Base-by-base conservation (phyloP, 2,329 filamentous ascomycete genomes). In the Cladosporium cucumerinum region DNA sequence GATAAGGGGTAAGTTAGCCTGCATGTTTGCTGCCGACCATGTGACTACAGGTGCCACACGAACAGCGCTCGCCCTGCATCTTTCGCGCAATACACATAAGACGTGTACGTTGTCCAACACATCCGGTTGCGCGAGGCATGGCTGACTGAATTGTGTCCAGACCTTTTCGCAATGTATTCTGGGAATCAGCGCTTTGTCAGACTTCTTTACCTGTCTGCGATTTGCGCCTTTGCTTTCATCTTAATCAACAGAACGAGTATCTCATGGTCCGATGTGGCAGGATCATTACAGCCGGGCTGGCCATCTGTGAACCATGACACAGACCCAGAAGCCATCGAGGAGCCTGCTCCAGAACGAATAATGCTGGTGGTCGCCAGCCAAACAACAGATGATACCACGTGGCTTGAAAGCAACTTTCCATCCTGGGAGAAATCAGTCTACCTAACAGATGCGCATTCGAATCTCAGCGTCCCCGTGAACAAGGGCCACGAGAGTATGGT, bases 401-500 rank as follows among this genome's bases (percentile, higher is more conserved):
- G 79, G 79, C 72, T 80, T 23, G 66, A 71, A 5, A 67, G 72
- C 43, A 73, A 75, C 52, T 79, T 80, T 39, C 72, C 77, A 0
- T 61, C 75, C 10, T 80, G 77, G 76, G 71, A 76, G 63, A 76
- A 77, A 67, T 70, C 74, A 39, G 76, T 82, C 21, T 82, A 82
- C 69, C 72, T 74, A 5, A 80, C 81, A 1, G 78, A 82, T 64
- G 75, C 79, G 65, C 67, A 69, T 1, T 78, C 78, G 5, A 63
- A 68, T 28, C 70, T 81, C 25, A 80, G 74, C 0, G 78, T 82
- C 12, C 80, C 80, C 1, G 73, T 72, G 57, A 82, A 83, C 68
- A 82, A 82, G 69, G 81, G 81, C 0, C 74, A 80, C 46, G 81
- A 83, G 68, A 79, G 77, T 23, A 83, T 83, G 80, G 81, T 79